Evolutionary conservation across 495 filamentous ascomycete species (phyloP), one percentile per base, ranked within the genome.

Genomic region (Bombardia bombarda): DNA sequence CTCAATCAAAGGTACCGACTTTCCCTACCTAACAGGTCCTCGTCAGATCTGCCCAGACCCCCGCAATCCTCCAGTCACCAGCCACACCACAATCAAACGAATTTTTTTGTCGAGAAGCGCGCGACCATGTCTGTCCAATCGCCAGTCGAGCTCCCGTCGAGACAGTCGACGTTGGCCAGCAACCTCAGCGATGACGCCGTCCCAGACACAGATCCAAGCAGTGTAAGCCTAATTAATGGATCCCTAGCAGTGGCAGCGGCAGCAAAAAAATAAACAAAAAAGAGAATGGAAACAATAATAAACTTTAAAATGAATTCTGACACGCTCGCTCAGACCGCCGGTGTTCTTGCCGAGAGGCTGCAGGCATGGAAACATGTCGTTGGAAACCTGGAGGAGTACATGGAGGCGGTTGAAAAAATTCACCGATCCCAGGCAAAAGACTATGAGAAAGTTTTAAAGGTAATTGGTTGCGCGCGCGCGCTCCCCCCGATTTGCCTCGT

Each of bases 331-430:
- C 32, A 90, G 77, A 83, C 84, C 10, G 80, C 84, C 31, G 81
- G 75, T 41, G 72, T 96, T 19, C 79, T 98, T 39, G 67, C 83
- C 16, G 83, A 97, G 65, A 80, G 92, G 42, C 73, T 97, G 42
- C 80, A 80, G 49, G 93, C 93, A 25, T 98, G 87, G 85, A 98
- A 96, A 57, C 93, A 98, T 60, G 86, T 87, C 47, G 84, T 87
- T 41, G 84, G 69, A 40, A 90, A 95, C 59, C 66, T 98, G 21
- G 89, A 96, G 62, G 85, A 90, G 38, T 98, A 96, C 58, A 75
- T 98, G 47, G 62, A 67, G 30, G 78, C 81, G 9, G 86, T 84
- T 18, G 87, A 94, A 58, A 95, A 88, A 70, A 67, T 86, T 30
- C 78, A 95, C 50, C 86, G 80, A 62, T 74, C 77, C 12, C 80